Evolutionary conservation across 345 rosid species (phyloP), one percentile per base, ranked within the genome.

Genomic region (Aquilaria sinensis): DNA sequence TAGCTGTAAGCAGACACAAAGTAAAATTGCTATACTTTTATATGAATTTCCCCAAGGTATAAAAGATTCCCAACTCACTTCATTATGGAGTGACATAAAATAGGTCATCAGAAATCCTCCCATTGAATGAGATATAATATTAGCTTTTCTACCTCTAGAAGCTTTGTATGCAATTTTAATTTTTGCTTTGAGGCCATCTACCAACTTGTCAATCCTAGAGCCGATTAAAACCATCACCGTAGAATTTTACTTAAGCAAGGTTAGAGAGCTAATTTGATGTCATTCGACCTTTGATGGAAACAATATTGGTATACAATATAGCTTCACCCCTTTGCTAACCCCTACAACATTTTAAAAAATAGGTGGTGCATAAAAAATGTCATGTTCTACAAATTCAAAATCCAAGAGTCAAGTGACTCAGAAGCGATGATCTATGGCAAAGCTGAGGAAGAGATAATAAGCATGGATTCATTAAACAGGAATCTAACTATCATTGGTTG

Each of bases 81-180:
- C 89, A 10, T 66, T 76, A 64, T 88, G 71, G 65, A 86, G 94
- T 47, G 79, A 76, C 73, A 91, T 78, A 78, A 91, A 86, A 75
- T 91, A 91, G 10, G 77, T 63, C 58, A 91, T 79, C 70, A 91
- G 67, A 62, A 83, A 55, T 70, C 97, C 97, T 31, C 97, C 97
- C 96, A 91, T 91, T 16, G 97, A 88, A 71, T 91, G 97, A 0
- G 97, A 83, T 67, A 91, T 88, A 56, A 91, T 67, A 66, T 70
- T 85, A 67, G 86, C 82, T 80, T 88, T 88, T 76, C 91, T 78
- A n/a, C 74, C 65, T 60, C 92, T 90, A 60, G 97, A 81, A 69
- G 82, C 80, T 65, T 81, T 77, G 64, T 80, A 81, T 12, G 96
- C 94, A 51, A 83, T 83, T 74, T 88, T 90, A 77, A 91, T 59